Base-by-base conservation (phyloP, 2,329 filamentous ascomycete genomes). In the Pseudopyricularia javanii region DNA sequence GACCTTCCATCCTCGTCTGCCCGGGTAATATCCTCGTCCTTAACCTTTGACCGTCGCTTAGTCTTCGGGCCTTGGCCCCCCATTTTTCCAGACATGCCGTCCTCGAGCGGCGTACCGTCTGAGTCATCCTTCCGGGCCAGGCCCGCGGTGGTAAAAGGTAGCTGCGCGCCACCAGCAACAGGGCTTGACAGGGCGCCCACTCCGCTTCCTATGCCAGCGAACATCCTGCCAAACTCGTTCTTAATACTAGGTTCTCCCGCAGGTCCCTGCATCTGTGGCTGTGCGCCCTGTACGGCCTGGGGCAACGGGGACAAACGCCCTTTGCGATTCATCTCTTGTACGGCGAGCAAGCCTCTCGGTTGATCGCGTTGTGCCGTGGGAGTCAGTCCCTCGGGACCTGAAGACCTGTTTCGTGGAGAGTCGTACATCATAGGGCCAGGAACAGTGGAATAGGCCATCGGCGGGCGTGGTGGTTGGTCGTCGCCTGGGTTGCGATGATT, bases 151-250 rank as follows among this genome's bases (percentile, higher is more conserved):
- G 74, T 69, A 54, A 76, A 80, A 1, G 76, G 72, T 35, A 74
- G 59, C 40, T 69, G 67, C 4, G 68, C 63, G 55, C 72, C 60
- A 43, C 68, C 37, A 1, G 74, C 67, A 3, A 74, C 70, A 2
- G 78, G 76, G 59, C 76, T 80, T 14, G 76, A 73, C 34, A 78
- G 72, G 40, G 68, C 71, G 56, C 68, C 73, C 32, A 78, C 74
- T 56, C 74, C 79, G 58, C 73, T 79, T 55, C 74, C 91, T 59
- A 97, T 89, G n/a, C 91, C 91, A 17, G 88, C 89, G 68, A 95
- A 96, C 76, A 96, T 95, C 56, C 89, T 84, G 28, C 91, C 91
- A 64, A 96, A 91, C 65, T 96, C 91, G 64, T 84, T 94, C 74
- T 96, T 95, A 63, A 96, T 95, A 45, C 86, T 86, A 11, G 89